A percentile compares a stretch with the other conserved stretches of the same genome.
Conservation (phyloP, 371 early-diverging fungal genomes). For the Mucor ambiguus region DNA sequence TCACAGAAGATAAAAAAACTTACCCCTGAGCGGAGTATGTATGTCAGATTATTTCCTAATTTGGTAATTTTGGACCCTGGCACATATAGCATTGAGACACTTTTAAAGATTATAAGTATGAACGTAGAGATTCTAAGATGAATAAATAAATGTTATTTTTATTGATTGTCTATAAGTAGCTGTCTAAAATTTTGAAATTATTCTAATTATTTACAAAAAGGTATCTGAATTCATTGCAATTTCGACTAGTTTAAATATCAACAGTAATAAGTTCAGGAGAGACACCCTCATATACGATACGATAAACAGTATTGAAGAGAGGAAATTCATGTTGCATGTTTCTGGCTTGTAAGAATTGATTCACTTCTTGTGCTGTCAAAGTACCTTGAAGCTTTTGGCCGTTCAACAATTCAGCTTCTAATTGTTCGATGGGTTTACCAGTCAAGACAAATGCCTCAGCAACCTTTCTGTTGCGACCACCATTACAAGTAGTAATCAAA, state of each 20-base stretch:
- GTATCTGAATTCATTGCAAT: conserved; percentile 12
- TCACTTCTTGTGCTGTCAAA: conserved; percentile 88
- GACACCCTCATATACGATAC: conserved; percentile 77
- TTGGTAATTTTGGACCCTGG: neutral
- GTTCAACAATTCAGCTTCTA: conserved; percentile 92
- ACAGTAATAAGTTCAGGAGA: conserved; percentile 38
- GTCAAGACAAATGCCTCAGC: conserved; percentile 88
- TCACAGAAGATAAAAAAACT: neutral
- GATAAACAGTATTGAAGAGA: conserved; percentile 85
- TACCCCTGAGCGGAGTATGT: neutral
- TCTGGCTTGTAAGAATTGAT: conserved; percentile 71
- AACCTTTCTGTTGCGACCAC: conserved; percentile 95
- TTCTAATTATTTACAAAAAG: conserved; percentile 19
- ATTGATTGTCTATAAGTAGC: neutral
- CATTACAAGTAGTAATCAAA: conserved; percentile 93
- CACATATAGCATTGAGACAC: neutral
- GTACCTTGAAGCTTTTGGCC: conserved; percentile 99
- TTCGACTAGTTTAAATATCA: conserved; percentile 32
- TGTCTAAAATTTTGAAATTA: conserved; percentile 2
- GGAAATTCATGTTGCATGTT: conserved; percentile 75
- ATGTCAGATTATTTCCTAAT: neutral
- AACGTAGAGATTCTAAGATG: too few species aligned
- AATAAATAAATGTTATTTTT: conserved; percentile 1
- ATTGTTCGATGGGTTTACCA: conserved; percentile 84
- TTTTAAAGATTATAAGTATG: neutral